A percentile compares a stretch with the other conserved stretches of the same genome.
phyloP scores from a whole-genome alignment of 2,329 filamentous ascomycete species.

The Aspergillus proliferans region DNA sequence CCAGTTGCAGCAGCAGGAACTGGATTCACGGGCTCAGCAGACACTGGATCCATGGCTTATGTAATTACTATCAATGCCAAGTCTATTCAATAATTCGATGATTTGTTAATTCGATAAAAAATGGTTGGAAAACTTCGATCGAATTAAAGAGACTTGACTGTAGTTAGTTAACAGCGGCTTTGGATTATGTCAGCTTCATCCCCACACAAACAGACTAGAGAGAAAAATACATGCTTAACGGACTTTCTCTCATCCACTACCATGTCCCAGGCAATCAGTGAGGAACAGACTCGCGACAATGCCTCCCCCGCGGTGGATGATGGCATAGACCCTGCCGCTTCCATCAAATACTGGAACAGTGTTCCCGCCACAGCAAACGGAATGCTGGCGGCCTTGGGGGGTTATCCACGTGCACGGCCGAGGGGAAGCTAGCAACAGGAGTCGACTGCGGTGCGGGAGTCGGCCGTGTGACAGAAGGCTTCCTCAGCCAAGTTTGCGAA shows the following conservation, averaged over 20 bases:
- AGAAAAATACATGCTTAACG: neutral
- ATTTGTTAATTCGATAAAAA: neutral
- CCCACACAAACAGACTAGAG: neutral
- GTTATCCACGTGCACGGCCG: slow-evolving; percentile 36
- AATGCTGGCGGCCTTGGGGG: slow-evolving; percentile 54
- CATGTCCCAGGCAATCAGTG: neutral
- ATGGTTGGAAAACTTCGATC: neutral
- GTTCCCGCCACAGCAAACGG: slow-evolving; percentile 50
- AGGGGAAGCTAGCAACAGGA: slow-evolving; percentile 28
- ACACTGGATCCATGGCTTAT: neutral
- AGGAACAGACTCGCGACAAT: neutral
- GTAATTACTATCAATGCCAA: neutral
- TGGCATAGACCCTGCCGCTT: slow-evolving; percentile 28
- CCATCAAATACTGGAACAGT: slow-evolving; percentile 32
- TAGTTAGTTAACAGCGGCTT: too few species aligned
- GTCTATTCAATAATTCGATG: neutral
- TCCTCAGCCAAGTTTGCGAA: slow-evolving; percentile 65
- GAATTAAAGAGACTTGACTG: neutral
- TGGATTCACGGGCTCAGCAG: neutral
- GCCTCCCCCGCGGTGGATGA: neutral
- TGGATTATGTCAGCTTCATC: too few species aligned
- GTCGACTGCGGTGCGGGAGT: slow-evolving; percentile 65
- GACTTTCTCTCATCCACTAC: neutral
- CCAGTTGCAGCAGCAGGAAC: neutral
- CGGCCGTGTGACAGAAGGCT: slow-evolving; percentile 71